Percentiles rank a stretch among this genome's conserved stretches.
phyloP scores from a whole-genome alignment of 208 protist genomes.

The Strigomonas oncopelti region DNA sequence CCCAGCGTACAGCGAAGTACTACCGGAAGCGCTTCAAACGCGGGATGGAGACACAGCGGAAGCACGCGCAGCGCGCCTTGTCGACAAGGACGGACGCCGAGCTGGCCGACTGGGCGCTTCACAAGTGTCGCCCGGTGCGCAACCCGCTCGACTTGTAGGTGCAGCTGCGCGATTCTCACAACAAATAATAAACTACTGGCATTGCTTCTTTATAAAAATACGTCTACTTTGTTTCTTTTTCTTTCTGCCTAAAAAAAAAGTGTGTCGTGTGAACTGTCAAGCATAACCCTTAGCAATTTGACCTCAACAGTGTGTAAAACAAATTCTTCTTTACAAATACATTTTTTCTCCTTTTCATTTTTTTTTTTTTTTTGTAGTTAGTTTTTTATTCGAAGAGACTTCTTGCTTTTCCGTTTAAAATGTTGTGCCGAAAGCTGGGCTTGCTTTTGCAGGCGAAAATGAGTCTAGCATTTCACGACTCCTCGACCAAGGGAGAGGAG shows the following conservation, averaged over 20 bases:
- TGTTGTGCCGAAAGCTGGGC: too few relatives aligned
- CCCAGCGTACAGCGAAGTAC: constrained; percentile 51
- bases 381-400: neutral
- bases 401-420: neutral
- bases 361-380: neutral
- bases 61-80: constrained; percentile 17
- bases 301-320: too few relatives aligned
- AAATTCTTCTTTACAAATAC: neutral
- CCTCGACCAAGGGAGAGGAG: neutral
- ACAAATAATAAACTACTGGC: too few relatives aligned
- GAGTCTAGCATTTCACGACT: too few relatives aligned
- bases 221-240: constrained; percentile 4
- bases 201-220: neutral
- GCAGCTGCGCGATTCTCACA: too few relatives aligned
- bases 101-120: constrained; percentile 28
- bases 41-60: constrained; percentile 36
- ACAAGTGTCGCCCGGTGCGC: neutral
- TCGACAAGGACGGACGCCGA: constrained; percentile 16
- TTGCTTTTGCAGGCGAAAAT: too few relatives aligned
- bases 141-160: neutral
- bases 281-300: too few relatives aligned
- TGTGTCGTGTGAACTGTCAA: too few relatives aligned
- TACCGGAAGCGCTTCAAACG: constrained; percentile 64
- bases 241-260: neutral
- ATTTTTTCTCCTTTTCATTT: neutral